Evolutionary conservation across 441 rosid genomes (phyloP).

Genomic region (Populus hybrid): DNA sequence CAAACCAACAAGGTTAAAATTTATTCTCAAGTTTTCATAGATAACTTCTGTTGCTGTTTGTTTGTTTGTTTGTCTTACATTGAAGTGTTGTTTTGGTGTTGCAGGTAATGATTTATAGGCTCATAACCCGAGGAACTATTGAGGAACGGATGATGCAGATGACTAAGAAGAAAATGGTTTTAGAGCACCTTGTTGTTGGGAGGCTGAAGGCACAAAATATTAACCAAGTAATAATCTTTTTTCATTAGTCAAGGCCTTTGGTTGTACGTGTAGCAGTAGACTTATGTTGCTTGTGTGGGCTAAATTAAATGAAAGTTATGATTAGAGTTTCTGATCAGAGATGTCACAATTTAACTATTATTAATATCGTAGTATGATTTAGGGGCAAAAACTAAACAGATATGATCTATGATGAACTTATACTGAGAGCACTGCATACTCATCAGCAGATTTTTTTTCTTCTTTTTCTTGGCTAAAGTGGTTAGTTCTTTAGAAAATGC

Average conservation of each 20-base stretch:
- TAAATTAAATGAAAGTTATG: background rate
- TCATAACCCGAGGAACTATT: conserved; percentile 83
- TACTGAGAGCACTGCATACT: background rate
- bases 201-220: conserved; percentile 93
- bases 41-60: background rate
- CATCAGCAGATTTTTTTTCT: background rate
- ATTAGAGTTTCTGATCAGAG: background rate
- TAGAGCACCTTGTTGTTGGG: conserved; percentile 99
- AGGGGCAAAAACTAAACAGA: background rate
- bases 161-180: conserved; percentile 99
- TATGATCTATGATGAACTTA: conserved; percentile 2
- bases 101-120: conserved; percentile 97
- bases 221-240: conserved; percentile 66
- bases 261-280: background rate
- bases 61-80: background rate
- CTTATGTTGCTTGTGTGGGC: background rate
- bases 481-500: conserved; percentile 5
- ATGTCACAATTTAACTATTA: background rate
- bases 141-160: conserved; percentile 99
- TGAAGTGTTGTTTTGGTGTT: conserved; percentile 19
- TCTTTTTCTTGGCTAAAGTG: background rate
- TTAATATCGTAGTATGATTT: background rate
- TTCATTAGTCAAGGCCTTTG: conserved; percentile 10
- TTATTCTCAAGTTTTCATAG: conserved; percentile 5
- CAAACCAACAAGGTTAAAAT: conserved; percentile 83